Conservation (phyloP, 2,329 filamentous ascomycete species). For the Aaosphaeria arxii region DNA sequence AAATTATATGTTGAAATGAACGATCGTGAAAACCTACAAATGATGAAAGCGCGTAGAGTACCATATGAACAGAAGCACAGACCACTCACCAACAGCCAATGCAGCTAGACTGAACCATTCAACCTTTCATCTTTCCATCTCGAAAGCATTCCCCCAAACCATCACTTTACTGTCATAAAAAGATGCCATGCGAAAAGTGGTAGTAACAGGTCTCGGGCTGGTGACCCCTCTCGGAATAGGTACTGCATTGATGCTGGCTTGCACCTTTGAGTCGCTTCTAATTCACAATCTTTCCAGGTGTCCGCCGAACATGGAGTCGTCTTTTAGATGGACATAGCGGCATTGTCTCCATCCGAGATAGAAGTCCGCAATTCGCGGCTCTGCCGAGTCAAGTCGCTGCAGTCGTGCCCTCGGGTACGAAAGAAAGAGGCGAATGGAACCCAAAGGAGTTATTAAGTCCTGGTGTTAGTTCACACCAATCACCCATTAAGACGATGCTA, state of each 20-base stretch:
- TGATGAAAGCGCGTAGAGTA: too few relatives aligned
- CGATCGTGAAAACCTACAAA: too few relatives aligned
- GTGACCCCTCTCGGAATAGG: conserved; percentile 72
- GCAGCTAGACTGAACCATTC: too few relatives aligned
- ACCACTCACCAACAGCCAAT: too few relatives aligned
- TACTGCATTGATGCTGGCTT: conserved; percentile 24
- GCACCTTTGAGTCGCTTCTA: conserved; percentile 2
- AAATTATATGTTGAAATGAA: too few relatives aligned
- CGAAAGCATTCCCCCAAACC: not conserved
- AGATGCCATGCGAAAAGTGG: conserved; percentile 50
- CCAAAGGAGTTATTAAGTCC: conserved; percentile 44
- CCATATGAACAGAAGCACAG: too few relatives aligned
- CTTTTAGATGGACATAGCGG: conserved; percentile 78
- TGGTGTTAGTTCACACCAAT: conserved; percentile 20
- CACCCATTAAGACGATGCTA: not conserved
- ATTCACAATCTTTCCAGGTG: conserved; percentile 44
- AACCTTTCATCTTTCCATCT: too few relatives aligned
- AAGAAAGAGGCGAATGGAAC: conserved; percentile 45
- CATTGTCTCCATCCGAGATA: conserved; percentile 67
- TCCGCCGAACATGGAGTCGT: conserved; percentile 74
- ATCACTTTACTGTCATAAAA: conserved; percentile 19
- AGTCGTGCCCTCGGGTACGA: conserved; percentile 63
- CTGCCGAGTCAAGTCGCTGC: conserved; percentile 85
- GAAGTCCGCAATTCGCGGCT: conserved; percentile 63
- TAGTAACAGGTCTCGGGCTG: conserved; percentile 49